These are phyloP conservation scores for Cruciata laevipes DNA, from an alignment of 257 asterid genomes.

Conservation along the genomic window DNA sequence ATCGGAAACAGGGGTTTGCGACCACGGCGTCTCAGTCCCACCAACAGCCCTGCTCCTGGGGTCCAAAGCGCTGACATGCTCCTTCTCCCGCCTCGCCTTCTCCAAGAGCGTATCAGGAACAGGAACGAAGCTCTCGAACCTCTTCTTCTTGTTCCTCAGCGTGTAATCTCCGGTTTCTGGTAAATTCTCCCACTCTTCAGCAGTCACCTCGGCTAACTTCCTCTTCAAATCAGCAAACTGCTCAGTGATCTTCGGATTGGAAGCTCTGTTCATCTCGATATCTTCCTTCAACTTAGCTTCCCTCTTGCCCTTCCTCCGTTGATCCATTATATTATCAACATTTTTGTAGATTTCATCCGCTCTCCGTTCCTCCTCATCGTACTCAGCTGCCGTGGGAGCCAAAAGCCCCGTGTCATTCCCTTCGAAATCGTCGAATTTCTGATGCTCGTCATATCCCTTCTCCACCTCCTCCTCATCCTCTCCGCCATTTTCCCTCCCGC, in stretches of 20 bases:
- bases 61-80: slow-evolving; percentile 81
- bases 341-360: slow-evolving; percentile 87
- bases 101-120: slow-evolving; percentile 85
- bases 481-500: slow-evolving; percentile 65
- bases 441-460: slow-evolving; percentile 87
- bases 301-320: slow-evolving; percentile 80
- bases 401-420: slow-evolving; percentile 88
- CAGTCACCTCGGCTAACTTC: slow-evolving; percentile 50
- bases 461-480: slow-evolving; percentile 82
- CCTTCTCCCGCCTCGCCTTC: slow-evolving; percentile 91
- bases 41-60: slow-evolving; percentile 79
- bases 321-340: slow-evolving; percentile 80
- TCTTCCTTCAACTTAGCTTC: slow-evolving; percentile 91
- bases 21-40: slow-evolving; percentile 89
- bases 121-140: slow-evolving; percentile 86
- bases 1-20: slow-evolving; percentile 84
- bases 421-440: slow-evolving; percentile 86
- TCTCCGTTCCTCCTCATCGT: slow-evolving; percentile 89
- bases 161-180: slow-evolving; percentile 91
- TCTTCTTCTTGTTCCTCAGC: slow-evolving; percentile 70
- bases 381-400: slow-evolving; percentile 89
- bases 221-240: slow-evolving; percentile 93
- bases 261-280: slow-evolving; percentile 82
- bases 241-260: slow-evolving; percentile 80
- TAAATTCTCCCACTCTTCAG: slow-evolving; percentile 78